These are phyloP conservation scores for Amoeboaphelidium protococcarum DNA, from an alignment of 371 early-diverging fungal species.

Conservation along the genomic window DNA sequence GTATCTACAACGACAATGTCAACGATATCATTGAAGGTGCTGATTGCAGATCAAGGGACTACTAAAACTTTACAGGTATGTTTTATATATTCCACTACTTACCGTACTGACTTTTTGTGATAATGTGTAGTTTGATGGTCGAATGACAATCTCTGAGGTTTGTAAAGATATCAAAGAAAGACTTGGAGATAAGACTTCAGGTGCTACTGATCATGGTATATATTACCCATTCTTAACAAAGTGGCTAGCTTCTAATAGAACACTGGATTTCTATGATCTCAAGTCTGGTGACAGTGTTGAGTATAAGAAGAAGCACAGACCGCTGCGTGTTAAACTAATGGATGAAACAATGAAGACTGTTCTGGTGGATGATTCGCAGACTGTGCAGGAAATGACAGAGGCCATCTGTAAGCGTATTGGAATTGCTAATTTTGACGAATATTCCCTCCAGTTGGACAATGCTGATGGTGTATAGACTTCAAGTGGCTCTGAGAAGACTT, in stretches of 20 bases:
- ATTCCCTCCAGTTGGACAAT: slow-evolving; percentile 15
- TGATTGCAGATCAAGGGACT: not conserved
- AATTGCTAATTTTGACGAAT: slow-evolving; percentile 23
- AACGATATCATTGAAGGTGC: not conserved
- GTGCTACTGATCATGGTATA: slow-evolving; percentile 19
- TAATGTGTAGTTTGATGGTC: slow-evolving; percentile 1
- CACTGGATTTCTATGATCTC: slow-evolving; percentile 23
- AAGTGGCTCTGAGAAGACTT: slow-evolving; percentile 2
- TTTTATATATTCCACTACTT: not conserved
- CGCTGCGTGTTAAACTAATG: slow-evolving; percentile 16
- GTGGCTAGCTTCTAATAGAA: slow-evolving; percentile 18
- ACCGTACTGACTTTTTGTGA: not conserved
- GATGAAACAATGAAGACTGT: slow-evolving; percentile 21
- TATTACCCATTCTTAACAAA: slow-evolving; percentile 15
- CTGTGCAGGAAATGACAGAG: slow-evolving; percentile 13
- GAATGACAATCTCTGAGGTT: slow-evolving; percentile 14
- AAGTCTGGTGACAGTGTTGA: slow-evolving; percentile 18
- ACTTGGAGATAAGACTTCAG: slow-evolving; percentile 11
- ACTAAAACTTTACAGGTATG: not conserved
- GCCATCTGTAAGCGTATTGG: slow-evolving; percentile 21
- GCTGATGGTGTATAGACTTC: not conserved
- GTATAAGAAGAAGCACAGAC: slow-evolving; percentile 23
- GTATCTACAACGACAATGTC: not conserved
- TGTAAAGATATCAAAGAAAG: slow-evolving; percentile 20
- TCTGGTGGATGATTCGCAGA: slow-evolving; percentile 18